Evolutionary conservation across 805 yeast genomes (phyloP).

Genomic region (Sugiyamaella floridensis): DNA sequence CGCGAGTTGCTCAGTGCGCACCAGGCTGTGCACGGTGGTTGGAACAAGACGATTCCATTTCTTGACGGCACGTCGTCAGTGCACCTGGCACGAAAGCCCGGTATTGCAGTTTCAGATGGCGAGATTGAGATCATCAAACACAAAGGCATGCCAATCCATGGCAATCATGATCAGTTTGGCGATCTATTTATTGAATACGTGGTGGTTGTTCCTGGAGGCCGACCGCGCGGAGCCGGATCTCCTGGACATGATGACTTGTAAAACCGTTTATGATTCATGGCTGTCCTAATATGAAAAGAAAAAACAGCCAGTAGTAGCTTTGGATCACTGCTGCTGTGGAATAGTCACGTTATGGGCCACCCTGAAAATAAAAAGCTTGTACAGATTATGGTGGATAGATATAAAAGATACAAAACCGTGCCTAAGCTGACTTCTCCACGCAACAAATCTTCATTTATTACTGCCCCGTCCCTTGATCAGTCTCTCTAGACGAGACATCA

Average conservation of each 20-base stretch:
- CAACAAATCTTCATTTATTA: neutral
- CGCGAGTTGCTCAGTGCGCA: slow-evolving; percentile 66
- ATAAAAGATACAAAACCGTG: neutral
- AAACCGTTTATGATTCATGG: neutral
- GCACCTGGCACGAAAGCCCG: slow-evolving; percentile 44
- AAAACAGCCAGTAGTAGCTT: too few species aligned
- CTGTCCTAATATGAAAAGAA: too few species aligned
- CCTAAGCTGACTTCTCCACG: neutral
- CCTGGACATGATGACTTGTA: slow-evolving; percentile 8
- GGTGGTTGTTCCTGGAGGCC: slow-evolving; percentile 28
- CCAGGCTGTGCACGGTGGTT: slow-evolving; percentile 74
- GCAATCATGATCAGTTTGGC: slow-evolving; percentile 42
- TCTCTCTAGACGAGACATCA: neutral
- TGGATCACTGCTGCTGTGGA: too few species aligned
- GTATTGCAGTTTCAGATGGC: slow-evolving; percentile 53
- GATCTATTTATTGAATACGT: slow-evolving; percentile 43
- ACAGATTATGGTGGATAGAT: neutral
- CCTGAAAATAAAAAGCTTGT: neutral
- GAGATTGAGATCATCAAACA: slow-evolving; percentile 65
- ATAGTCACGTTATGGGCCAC: neutral
- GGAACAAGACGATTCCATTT: slow-evolving; percentile 63
- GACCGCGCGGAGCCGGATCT: neutral
- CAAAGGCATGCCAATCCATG: slow-evolving; percentile 76
- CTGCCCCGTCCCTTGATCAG: neutral
- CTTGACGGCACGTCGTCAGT: slow-evolving; percentile 53